Evolutionary conservation across 164 flowering plant species (phyloP).

Genomic region (Sedum album): DNA sequence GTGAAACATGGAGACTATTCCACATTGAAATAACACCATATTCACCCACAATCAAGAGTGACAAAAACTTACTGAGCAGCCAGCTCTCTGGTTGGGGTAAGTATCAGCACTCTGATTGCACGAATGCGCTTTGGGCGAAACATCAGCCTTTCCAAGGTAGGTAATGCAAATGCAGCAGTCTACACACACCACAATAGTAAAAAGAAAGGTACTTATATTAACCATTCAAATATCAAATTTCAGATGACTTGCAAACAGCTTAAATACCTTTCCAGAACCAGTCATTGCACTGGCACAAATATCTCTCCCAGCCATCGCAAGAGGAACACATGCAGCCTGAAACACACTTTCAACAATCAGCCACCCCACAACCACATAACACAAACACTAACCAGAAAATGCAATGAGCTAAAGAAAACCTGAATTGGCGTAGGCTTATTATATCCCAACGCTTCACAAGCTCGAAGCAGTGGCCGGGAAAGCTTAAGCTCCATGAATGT

Average conservation of each 20-base stretch:
- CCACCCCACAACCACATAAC: background rate
- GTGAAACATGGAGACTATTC: background rate
- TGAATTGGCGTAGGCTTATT: conserved; percentile 89
- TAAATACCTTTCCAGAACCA: conserved; percentile 89
- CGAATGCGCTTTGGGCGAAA: conserved; percentile 69
- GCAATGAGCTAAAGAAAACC: conserved; percentile 29
- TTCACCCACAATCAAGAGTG: too few relatives aligned
- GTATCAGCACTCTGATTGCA: conserved; percentile 83
- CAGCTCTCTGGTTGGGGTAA: conserved; percentile 94
- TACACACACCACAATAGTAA: too few relatives aligned
- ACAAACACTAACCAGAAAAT: background rate
- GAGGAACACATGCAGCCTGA: conserved; percentile 90
- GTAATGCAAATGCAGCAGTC: conserved; percentile 94
- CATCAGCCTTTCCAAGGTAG: conserved; percentile 78
- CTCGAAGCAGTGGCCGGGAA: conserved; percentile 80
- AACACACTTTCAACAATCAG: background rate
- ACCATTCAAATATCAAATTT: background rate
- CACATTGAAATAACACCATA: too few relatives aligned
- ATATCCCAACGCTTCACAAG: conserved; percentile 81
- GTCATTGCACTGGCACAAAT: conserved; percentile 97
- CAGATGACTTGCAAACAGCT: background rate
- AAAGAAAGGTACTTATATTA: background rate
- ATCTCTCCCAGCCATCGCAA: conserved; percentile 80
- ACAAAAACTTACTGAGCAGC: conserved; percentile 74
- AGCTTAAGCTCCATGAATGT: conserved; percentile 88